Evolutionary conservation across 2,329 filamentous ascomycete genomes (phyloP).

Genomic region (Claviceps sp.): DNA sequence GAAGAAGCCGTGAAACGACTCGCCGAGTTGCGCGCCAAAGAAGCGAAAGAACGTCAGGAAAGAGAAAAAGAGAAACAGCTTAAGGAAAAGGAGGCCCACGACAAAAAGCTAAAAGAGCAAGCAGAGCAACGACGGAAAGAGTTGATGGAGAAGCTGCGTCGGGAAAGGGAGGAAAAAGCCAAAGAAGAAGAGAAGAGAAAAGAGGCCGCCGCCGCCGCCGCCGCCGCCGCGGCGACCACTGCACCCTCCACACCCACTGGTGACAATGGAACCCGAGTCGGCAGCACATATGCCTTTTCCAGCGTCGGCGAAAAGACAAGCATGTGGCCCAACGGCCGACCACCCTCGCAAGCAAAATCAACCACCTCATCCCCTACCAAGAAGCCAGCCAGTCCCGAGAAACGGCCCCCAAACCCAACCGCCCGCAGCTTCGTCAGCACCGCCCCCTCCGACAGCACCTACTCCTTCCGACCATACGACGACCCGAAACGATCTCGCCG

Average conservation of each 20-base stretch:
- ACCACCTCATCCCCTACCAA: constrained; percentile 13
- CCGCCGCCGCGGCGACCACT: constrained; percentile 19
- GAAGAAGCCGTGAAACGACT: constrained; percentile 41
- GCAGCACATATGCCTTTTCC: constrained; percentile 47
- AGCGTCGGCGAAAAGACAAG: constrained; percentile 56
- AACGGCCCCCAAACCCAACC: constrained; percentile 32
- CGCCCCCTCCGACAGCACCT: constrained; percentile 51
- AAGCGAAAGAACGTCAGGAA: constrained; percentile 33
- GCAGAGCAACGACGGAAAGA: constrained; percentile 19
- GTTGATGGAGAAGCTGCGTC: constrained; percentile 12
- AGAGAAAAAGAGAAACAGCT: constrained; percentile 26
- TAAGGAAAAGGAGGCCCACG: constrained; percentile 22
- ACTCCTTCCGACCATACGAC: constrained; percentile 70
- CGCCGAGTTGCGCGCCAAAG: constrained; percentile 42
- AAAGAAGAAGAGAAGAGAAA: constrained; percentile 29
- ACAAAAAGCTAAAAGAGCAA: constrained; percentile 22
- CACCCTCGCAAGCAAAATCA: constrained; percentile 10
- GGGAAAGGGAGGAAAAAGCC: constrained; percentile 17
- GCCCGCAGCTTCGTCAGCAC: constrained; percentile 42
- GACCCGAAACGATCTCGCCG: constrained; percentile 44
- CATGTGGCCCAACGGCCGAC: constrained; percentile 51
- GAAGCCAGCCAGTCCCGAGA: constrained; percentile 18
- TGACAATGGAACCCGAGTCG: constrained; percentile 24
- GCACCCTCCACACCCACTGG: constrained; percentile 13
- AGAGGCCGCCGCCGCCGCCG: constrained; percentile 20